Base-by-base conservation (phyloP, 306 rosid genomes). In the Prunus persica region DNA sequence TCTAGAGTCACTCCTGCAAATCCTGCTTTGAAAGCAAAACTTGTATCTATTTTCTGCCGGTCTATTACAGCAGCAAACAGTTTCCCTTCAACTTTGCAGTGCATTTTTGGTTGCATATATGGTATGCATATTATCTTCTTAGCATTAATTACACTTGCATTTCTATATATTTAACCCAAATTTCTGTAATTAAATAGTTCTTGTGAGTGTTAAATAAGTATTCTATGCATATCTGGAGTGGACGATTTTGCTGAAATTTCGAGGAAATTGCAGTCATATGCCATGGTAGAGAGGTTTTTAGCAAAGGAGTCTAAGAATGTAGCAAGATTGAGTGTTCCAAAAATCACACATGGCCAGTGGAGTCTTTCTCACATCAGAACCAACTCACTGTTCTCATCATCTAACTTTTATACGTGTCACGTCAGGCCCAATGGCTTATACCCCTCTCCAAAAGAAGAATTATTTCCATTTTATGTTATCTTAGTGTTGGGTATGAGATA, bases 61-160 rank as follows among this genome's bases (percentile, higher is more conserved):
- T 94, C 97, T 76, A 88, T 94, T 80, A 79, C 91, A 60, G 96
- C 98, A 51, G 97, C 98, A 73, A 92, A 94, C 81, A 89, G 93
- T 89, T 92, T 94, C 78, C 98, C 98, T 16, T 81, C 96, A 71
- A 89, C 98, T 64, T 80, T 94, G 89, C 98, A 94, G 84, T 92
- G 98, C 87, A 92, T 94, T 81, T 94, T 94, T 90, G 88, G 92
- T 67, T 90, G 97, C 90, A 88, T 94, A 77, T 94, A 92, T 76
- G 98, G 98, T 94, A 86, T 45, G 80, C 24, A 49, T 77, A 24
- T 85, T 56, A 65, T 22, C 54, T 73, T 32, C 71, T 34, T n/a
- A 51, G 72, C 32, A 25, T 56, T 64, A 71, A 56, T 66, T 28
- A 2, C 61, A 34, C 14, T 34, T 56, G 15, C 13, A 38, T 72